Evolutionary conservation across 441 rosid genomes (phyloP).

Genomic region (Kokia cookei): DNA sequence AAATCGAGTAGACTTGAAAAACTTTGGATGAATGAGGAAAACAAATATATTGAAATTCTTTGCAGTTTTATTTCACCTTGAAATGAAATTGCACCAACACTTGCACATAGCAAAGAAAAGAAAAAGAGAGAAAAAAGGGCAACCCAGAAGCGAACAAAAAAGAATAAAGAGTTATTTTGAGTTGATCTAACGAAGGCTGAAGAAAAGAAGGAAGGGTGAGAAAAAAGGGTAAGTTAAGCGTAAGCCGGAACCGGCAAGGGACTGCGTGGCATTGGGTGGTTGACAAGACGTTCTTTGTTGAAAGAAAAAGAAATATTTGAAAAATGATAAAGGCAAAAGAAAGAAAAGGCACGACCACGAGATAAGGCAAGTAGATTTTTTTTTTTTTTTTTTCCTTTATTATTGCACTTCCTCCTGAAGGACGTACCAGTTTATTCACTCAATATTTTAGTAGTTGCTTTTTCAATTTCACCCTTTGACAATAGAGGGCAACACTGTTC

Average conservation of each 20-base stretch:
- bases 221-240: constrained; percentile 5
- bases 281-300: constrained; percentile 67
- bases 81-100: constrained; percentile 57
- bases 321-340: constrained; percentile 36
- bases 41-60: constrained; percentile 5
- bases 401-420: constrained; percentile 20
- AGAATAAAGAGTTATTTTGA: constrained; percentile 1
- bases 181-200: constrained; percentile 17
- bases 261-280: constrained; percentile 57
- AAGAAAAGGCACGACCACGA: constrained; percentile 13
- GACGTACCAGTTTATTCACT: constrained; percentile 6
- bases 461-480: background rate
- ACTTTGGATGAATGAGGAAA: constrained; percentile 2
- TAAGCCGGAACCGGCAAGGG: constrained; percentile 37
- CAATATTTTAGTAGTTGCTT: background rate
- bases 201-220: background rate
- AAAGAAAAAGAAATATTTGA: constrained; percentile 39
- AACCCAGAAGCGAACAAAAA: constrained; percentile 9
- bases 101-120: constrained; percentile 7
- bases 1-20: constrained; percentile 21
- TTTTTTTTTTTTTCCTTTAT: background rate
- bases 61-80: constrained; percentile 9
- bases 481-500: background rate
- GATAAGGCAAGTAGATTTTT: constrained; percentile 29
- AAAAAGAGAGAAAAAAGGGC: background rate